Percentiles rank a stretch among this genome's conserved stretches.
Evolutionary conservation across 2,329 filamentous ascomycete genomes (phyloP).

Genomic region (Exophiala aquamarina): DNA sequence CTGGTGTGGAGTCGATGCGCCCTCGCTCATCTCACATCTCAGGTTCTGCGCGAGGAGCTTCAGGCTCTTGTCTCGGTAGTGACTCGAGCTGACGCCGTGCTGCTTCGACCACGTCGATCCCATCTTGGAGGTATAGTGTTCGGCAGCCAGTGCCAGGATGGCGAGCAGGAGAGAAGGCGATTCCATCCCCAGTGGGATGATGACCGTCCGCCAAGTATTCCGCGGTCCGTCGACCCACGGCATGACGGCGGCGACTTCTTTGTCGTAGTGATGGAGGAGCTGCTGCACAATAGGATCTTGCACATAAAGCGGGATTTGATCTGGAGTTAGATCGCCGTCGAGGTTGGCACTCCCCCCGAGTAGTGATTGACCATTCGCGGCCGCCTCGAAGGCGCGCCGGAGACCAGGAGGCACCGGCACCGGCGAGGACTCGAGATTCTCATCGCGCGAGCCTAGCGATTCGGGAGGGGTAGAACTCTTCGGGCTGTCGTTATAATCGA

Average conservation of each 20-base stretch:
- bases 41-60: slow-evolving; percentile 13
- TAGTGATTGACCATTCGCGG: neutral
- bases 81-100: slow-evolving; percentile 4
- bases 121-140: slow-evolving; percentile 20
- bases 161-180: slow-evolving; percentile 28
- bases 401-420: slow-evolving; percentile 1
- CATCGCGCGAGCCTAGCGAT: neutral
- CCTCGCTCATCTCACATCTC: slow-evolving; percentile 10
- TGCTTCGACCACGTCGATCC: slow-evolving; percentile 3
- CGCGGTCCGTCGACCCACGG: slow-evolving; percentile 31
- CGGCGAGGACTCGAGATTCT: slow-evolving; percentile 2
- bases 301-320: slow-evolving; percentile 8
- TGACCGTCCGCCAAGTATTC: slow-evolving; percentile 30
- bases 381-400: slow-evolving; percentile 2
- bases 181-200: slow-evolving; percentile 28
- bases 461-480: neutral
- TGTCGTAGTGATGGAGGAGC: slow-evolving; percentile 30
- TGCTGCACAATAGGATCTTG: slow-evolving; percentile 16
- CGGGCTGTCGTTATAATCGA: neutral
- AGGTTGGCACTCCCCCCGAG: neutral
- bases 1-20: slow-evolving; percentile 4
- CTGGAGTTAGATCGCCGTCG: slow-evolving; percentile 2
- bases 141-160: slow-evolving; percentile 29
- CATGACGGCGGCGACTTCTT: slow-evolving; percentile 26
- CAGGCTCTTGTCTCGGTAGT: slow-evolving; percentile 17